Base-by-base conservation (phyloP, 306 rosid genomes). In the Cucumis cinereus region DNA sequence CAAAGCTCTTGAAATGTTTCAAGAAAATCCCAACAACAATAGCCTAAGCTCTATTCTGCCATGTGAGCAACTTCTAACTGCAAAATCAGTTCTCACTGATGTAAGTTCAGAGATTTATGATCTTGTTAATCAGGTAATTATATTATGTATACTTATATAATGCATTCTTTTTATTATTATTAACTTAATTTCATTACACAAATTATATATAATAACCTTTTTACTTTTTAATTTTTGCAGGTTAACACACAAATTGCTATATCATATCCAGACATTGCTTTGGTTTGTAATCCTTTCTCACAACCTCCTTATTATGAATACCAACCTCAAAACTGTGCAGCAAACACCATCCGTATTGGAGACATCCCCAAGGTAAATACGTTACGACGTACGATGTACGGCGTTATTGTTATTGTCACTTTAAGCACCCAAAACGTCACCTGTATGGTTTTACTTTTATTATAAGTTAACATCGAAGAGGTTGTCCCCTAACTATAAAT, bases 231-330 rank as follows among this genome's bases (percentile, higher is more conserved):
- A 8, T 71, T 14, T 14, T 71, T 30, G 6, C 84, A 92, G 96
- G 90, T 90, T 75, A 92, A 92, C 64, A 57, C 76, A 70, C 63
- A 85, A 54, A 69, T 83, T 43, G 74, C 93, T 58, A 71, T 23
- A 64, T 30, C 83, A n/a, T 19, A 78, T 80, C 85, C 83, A 28
- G 59, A 57, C 58, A 53, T 53, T 49, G 74, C 28, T 78, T 40
- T 19, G 35, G 59, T 92, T 43, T 92, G 96, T 86, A 86, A 90
- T 83, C 96, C 96, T 74, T 90, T 92, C 84, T 86, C 93, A 68
- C 85, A 78, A 4, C 92, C 97, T 61, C 97, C 93, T 11, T 77
- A 78, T 36, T 87, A 80, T 77, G 57, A 23, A 35, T 92, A 88
- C 85, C 87, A 82, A 78, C 90, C 86, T 11, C 76, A 83, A 43